phyloP scores from a whole-genome alignment of 768 basidiomycete species.

The Russula olivacea region DNA sequence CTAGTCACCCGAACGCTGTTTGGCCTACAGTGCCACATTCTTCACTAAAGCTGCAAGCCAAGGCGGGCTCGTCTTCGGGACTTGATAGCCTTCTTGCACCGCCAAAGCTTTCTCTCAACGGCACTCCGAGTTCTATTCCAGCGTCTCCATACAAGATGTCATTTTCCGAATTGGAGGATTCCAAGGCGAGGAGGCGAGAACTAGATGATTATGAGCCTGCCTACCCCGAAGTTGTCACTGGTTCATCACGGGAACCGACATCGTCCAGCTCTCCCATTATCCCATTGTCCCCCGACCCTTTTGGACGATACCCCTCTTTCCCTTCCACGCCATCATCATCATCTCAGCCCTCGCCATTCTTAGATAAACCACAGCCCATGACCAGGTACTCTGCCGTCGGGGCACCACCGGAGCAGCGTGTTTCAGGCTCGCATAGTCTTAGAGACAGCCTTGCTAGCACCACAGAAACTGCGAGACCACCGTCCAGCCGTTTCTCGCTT shows the following conservation, averaged over 20 bases:
- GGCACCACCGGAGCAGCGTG: constrained; percentile 8
- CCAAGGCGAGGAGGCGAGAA: constrained; percentile 40
- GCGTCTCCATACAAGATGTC: constrained; percentile 34
- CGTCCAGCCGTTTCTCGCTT: constrained; percentile 58
- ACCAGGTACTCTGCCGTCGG: constrained; percentile 10
- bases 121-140: constrained; percentile 57
- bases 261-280: constrained; percentile 54
- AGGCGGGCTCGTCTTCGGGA: background rate
- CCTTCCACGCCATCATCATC: background rate
- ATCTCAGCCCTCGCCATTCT: constrained; percentile 7
- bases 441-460: constrained; percentile 5
- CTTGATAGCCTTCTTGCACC: constrained; percentile 42
- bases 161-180: constrained; percentile 33
- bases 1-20: background rate
- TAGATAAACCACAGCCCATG: background rate
- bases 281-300: constrained; percentile 81
- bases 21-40: constrained; percentile 47
- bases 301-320: constrained; percentile 60
- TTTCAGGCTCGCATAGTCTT: background rate
- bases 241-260: constrained; percentile 29
- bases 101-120: constrained; percentile 62
- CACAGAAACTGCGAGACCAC: constrained; percentile 21
- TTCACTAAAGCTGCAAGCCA: constrained; percentile 27
- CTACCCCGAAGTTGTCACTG: constrained; percentile 40
- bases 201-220: constrained; percentile 45